A percentile compares a stretch with the other conserved stretches of the same genome.
These are phyloP conservation scores for Sarocladium kiliense DNA, from an alignment of 2,329 filamentous ascomycete species.

Conservation along the genomic window DNA sequence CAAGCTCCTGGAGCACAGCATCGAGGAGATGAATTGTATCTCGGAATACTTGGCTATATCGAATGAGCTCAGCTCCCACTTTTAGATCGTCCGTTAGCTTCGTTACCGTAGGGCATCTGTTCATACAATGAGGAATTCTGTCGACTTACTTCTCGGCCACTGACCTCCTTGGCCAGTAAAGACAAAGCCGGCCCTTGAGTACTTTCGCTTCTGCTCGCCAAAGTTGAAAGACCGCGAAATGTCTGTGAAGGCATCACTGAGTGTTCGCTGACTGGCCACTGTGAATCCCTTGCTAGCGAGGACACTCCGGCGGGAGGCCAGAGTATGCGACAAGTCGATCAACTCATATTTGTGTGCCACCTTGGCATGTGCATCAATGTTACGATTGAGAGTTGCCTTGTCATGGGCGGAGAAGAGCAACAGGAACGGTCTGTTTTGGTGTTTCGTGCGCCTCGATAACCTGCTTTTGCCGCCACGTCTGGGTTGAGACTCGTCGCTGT, in stretches of 20 bases:
- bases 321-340: constrained; percentile 17
- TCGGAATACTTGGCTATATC: constrained; percentile 4
- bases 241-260: background rate
- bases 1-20: background rate
- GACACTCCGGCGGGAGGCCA: constrained; percentile 12
- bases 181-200: constrained; percentile 13
- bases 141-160: constrained; percentile 15
- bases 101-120: too few species aligned
- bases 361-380: constrained; percentile 11
- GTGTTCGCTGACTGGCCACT: constrained; percentile 10
- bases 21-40: constrained; percentile 6
- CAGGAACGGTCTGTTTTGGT: constrained; percentile 14
- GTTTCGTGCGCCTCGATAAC: background rate
- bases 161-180: constrained; percentile 31
- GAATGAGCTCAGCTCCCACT: constrained; percentile 18
- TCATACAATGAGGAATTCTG: too few species aligned
- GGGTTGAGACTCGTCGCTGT: background rate
- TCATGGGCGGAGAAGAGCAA: constrained; percentile 18
- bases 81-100: background rate
- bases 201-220: background rate
- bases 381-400: constrained; percentile 15
- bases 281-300: constrained; percentile 11
- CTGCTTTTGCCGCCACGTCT: background rate
- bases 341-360: constrained; percentile 4
- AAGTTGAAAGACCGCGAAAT: background rate